Percentiles rank a stretch among this genome's conserved stretches.
Conservation (phyloP, 345 rosid genomes). For the Dimocarpus longan region DNA sequence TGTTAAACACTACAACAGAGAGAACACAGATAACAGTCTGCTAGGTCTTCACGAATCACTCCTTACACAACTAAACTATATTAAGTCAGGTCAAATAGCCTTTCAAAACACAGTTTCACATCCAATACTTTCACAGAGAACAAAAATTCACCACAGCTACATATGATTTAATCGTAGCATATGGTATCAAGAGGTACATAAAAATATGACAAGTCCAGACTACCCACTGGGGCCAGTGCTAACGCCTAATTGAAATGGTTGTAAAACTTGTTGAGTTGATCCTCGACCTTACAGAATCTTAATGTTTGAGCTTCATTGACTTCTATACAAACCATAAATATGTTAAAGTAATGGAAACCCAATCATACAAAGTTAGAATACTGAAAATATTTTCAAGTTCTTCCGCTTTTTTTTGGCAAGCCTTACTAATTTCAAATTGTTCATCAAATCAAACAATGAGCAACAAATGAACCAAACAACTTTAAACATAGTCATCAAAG, state of each 20-base stretch:
- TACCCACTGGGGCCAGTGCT: not conserved
- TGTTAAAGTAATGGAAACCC: not conserved
- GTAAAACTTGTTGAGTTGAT: not conserved
- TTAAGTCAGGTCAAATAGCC: not conserved
- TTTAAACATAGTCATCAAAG: conserved; percentile 14
- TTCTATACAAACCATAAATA: not conserved
- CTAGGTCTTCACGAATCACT: not conserved
- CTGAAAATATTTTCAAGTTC: not conserved
- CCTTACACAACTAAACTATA: conserved; percentile 4
- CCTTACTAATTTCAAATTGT: not conserved
- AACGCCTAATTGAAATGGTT: not conserved
- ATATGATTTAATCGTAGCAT: not conserved
- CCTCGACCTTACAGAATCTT: not conserved
- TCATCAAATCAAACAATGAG: conserved; percentile 4
- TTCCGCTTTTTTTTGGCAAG: not conserved
- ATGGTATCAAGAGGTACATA: not conserved
- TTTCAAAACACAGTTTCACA: not conserved
- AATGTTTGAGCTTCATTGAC: not conserved
- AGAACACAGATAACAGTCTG: not conserved
- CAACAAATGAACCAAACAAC: conserved; percentile 1
- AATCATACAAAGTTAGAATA: not conserved
- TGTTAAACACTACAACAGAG: not conserved
- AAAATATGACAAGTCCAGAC: not conserved
- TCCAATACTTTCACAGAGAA: not conserved
- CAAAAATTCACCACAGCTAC: not conserved